phyloP scores from a whole-genome alignment of 2,329 filamentous ascomycete genomes.

The Stemphylium beticola region DNA sequence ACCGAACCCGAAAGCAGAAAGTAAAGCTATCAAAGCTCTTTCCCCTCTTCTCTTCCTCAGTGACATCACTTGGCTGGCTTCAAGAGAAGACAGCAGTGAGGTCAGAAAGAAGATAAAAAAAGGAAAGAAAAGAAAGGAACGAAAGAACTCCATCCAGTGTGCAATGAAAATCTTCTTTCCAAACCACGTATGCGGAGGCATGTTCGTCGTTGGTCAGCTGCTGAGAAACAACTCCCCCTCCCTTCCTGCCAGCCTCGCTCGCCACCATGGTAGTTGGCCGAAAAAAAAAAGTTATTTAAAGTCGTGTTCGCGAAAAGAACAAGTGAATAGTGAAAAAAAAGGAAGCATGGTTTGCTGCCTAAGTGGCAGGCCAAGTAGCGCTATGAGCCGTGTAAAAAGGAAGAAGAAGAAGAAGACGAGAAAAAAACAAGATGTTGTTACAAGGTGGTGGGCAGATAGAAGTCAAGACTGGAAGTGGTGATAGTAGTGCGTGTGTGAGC shows the following conservation, averaged over 20 bases:
- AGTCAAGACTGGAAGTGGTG: conserved; percentile 2
- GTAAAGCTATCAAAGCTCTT: not conserved
- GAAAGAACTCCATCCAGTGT: not conserved
- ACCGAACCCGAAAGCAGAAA: not conserved
- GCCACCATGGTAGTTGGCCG: too few species aligned
- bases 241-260: too few species aligned
- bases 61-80: not conserved
- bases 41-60: not conserved
- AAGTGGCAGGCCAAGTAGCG: conserved; percentile 7
- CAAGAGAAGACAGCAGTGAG: not conserved
- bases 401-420: not conserved
- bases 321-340: not conserved
- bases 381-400: not conserved
- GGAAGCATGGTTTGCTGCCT: not conserved
- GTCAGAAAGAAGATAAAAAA: not conserved
- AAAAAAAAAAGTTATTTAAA: too few species aligned
- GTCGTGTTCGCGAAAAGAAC: not conserved
- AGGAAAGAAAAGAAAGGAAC: not conserved
- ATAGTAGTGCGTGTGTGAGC: conserved; percentile 5
- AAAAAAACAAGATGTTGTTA: conserved; percentile 20
- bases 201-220: too few species aligned
- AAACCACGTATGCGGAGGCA: too few species aligned
- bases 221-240: too few species aligned
- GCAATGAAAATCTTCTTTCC: too few species aligned
- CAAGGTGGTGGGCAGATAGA: conserved; percentile 13